Percentiles rank a stretch among this genome's conserved stretches.
Evolutionary conservation across 176 grass and related monocot genomes (phyloP).

Genomic region (Zoysia pacifica): DNA sequence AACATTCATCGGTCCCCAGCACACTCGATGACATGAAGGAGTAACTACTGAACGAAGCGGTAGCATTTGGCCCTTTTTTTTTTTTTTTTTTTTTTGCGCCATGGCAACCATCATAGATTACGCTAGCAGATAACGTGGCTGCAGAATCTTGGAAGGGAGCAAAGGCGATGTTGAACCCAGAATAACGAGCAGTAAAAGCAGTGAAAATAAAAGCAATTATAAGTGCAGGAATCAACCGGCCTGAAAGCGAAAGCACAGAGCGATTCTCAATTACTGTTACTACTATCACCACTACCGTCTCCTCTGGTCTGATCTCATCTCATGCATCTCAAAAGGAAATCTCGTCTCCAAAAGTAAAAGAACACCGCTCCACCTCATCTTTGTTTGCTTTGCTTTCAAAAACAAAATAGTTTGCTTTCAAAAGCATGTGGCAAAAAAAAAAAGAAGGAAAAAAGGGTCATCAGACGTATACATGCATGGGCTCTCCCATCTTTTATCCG

Average conservation of each 20-base stretch:
- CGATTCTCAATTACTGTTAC: background rate
- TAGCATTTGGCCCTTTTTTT: background rate
- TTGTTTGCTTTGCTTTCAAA: slow-evolving; percentile 37
- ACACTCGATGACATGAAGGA: background rate
- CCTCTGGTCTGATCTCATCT: background rate
- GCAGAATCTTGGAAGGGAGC: background rate
- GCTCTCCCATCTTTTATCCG: slow-evolving; percentile 53
- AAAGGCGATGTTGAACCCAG: background rate
- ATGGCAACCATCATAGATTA: background rate
- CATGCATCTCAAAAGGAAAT: slow-evolving; percentile 23
- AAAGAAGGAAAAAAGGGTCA: background rate
- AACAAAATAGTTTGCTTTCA: slow-evolving; percentile 44
- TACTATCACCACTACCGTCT: no score
- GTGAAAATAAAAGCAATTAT: background rate
- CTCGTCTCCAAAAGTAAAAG: slow-evolving; percentile 39
- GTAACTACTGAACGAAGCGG: background rate
- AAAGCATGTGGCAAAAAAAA: background rate
- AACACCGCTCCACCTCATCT: slow-evolving; percentile 17
- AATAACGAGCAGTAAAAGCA: slow-evolving; percentile 14
- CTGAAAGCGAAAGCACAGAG: slow-evolving; percentile 28
- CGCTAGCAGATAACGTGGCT: background rate
- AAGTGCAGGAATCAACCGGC: background rate
- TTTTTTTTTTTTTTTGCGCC: no score
- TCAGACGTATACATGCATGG: slow-evolving; percentile 24
- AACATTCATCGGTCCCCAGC: background rate